Conservation (phyloP, 306 rosid species). For the Begonia masoniana region DNA sequence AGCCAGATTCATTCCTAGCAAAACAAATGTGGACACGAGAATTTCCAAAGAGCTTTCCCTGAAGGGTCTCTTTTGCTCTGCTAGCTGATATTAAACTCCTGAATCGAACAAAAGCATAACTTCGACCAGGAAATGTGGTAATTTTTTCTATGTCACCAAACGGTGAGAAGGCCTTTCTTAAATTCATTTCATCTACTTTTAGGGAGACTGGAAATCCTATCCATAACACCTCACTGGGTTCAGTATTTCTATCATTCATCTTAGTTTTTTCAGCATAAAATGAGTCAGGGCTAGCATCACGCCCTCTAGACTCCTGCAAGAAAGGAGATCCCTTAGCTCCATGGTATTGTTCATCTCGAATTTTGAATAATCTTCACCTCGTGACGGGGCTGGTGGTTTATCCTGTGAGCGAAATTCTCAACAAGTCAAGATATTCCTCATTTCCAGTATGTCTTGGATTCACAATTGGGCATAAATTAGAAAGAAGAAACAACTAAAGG, state of each 20-base stretch:
- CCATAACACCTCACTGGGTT: conserved; percentile 95
- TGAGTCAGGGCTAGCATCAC: conserved; percentile 45
- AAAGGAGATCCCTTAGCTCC: conserved; percentile 57
- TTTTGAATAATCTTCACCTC: conserved; percentile 47
- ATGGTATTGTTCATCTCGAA: conserved; percentile 39
- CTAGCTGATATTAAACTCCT: conserved; percentile 50
- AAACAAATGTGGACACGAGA: conserved; percentile 90
- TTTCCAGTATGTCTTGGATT: background rate
- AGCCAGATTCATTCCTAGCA: conserved; percentile 78
- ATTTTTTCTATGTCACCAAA: conserved; percentile 89
- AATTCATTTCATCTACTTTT: conserved; percentile 65
- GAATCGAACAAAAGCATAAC: conserved; percentile 88
- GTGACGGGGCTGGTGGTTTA: conserved; percentile 40
- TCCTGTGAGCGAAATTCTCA: conserved; percentile 57
- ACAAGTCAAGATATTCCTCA: conserved; percentile 11
- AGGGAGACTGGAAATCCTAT: conserved; percentile 83
- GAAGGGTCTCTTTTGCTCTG: conserved; percentile 66
- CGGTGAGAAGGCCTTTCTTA: conserved; percentile 74
- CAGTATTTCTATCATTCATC: conserved; percentile 51
- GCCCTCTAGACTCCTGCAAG: conserved; percentile 44
- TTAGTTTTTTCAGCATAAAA: conserved; percentile 56
- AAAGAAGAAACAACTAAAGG: background rate
- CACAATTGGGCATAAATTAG: background rate
- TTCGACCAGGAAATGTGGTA: conserved; percentile 85
- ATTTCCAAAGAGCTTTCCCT: conserved; percentile 88